Conservation (phyloP, 768 basidiomycete species). For the Lactifluus rugatus region DNA sequence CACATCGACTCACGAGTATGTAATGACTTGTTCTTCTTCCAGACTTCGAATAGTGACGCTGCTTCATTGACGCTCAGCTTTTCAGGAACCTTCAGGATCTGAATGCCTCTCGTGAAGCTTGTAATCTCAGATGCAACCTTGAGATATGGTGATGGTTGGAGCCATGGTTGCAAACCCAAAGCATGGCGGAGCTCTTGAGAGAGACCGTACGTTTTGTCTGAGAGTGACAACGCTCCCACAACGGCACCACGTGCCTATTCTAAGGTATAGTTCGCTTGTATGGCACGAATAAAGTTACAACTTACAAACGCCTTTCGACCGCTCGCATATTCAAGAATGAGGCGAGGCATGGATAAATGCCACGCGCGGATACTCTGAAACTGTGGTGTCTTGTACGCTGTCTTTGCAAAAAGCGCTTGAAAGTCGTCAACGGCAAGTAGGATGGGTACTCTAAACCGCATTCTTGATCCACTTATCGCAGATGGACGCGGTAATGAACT, state of each 20-base stretch:
- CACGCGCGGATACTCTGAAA: constrained; percentile 60
- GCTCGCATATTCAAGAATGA: constrained; percentile 70
- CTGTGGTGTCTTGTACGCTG: constrained; percentile 67
- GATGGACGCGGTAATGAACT: constrained; percentile 20
- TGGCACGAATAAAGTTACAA: constrained; percentile 12
- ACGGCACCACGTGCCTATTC: constrained; percentile 58
- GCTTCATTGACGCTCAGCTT: constrained; percentile 59
- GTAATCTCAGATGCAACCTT: constrained; percentile 41
- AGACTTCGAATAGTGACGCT: constrained; percentile 63
- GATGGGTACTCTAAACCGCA: constrained; percentile 51
- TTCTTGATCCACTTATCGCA: background rate
- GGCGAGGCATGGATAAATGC: constrained; percentile 68
- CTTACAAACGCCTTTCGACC: constrained; percentile 60
- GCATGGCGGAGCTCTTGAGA: constrained; percentile 58
- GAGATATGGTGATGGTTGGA: constrained; percentile 43
- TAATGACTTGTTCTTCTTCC: constrained; percentile 53
- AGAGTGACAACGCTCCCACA: constrained; percentile 56
- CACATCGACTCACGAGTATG: constrained; percentile 35
- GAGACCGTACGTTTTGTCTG: constrained; percentile 47
- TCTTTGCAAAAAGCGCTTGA: constrained; percentile 63
- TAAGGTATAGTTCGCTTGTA: background rate
- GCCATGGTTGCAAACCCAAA: constrained; percentile 38
- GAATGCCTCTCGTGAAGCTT: constrained; percentile 46
- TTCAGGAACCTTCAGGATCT: constrained; percentile 44
- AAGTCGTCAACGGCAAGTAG: constrained; percentile 82